Base-by-base conservation (phyloP, 495 filamentous ascomycete species). In the Daldinia vernicosa region DNA sequence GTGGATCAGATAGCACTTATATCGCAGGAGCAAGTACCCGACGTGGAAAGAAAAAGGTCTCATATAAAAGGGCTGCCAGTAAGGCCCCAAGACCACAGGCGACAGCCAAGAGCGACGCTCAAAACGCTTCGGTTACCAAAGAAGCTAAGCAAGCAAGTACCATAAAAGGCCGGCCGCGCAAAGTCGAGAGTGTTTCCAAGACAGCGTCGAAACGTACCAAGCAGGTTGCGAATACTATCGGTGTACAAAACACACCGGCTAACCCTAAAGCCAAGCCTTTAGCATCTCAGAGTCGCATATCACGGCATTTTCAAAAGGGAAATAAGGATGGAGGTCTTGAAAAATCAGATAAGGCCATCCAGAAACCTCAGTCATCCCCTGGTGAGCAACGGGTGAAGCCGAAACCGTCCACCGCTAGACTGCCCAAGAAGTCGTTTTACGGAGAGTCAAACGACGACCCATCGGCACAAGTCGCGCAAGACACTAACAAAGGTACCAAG, bases 351-450 rank as follows among this genome's bases (percentile, higher is more conserved):
- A 33, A 54, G 12, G 52, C 39, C 6, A 54, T 69, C n/a, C 51
- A 43, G 45, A 32, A 69, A 47, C 62, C 66, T 15, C 70, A 59
- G 53, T 1, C 43, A 15, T 19, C 27, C 14, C 19, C 33, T 9
- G 1, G 2, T 14, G 22, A 47, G 60, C 58, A 45, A 37, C 51
- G 40, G 35, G 40, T 5, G 32, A 63, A 40, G 19, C 39, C 0
- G 17, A 66, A 56, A 30, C 50, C 19, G 27, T 3, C 22, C 2
- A 19, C 37, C n/a, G 2, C 24, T 15, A 69, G 70, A 15, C 11
- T 66, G 12, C 61, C 70, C 0, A 73, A 73, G 40, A 69, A 66
- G 30, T 60, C 70, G 1, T 69, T 69, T 53, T 73, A 63, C 24
- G 45, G 37, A 30, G 43, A 54, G 24, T n/a, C 28, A 33, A 26